Evolutionary conservation across 129 eudicot species (phyloP), one percentile per base, ranked within the genome.

Genomic region (Kitagawia praeruptora): DNA sequence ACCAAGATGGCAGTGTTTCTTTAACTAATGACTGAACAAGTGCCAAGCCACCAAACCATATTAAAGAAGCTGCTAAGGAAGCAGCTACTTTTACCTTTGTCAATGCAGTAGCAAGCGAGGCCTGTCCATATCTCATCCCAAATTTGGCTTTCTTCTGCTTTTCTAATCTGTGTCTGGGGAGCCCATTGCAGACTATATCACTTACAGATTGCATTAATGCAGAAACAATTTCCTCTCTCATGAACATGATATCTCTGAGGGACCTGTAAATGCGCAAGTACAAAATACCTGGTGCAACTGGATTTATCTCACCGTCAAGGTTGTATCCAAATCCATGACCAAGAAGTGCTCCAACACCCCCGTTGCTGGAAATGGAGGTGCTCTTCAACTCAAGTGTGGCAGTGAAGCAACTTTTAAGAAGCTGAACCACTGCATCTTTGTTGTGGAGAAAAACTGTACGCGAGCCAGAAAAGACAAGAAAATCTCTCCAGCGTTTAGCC

Each of bases 1-100:
- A 96, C 99, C 99, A 96, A 16, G 99, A 91, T 10, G 99, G 99
- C 23, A 96, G 88, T 19, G 93, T 92, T 83, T 96, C 97, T 78
- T 88, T 89, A 38, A 96, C 87, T 46, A 96, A 41, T 1, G 98
- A 89, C 85, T 89, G 91, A 42, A 96, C 85, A 27, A 96, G 77
- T 18, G 89, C 97, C 25, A 81, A 81, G 7, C 98, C 98, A 44
- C 99, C 99, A 0, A 96, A 74, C 89, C 87, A 96, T 48, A 88
- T 81, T 53, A 96, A 79, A 40, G 98, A 87, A 70, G 99, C 98
- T 25, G 87, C 99, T 23, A 96, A 78, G n/a, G 91, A 90, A 37
- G 99, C 99, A 1, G 92, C 95, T 69, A 92, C 88, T 82, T 96
- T 96, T 79, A 96, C 98, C 77, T 85, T 88, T 16, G 97, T 88